phyloP scores from a whole-genome alignment of 345 rosid species.

The Camelina laxa region DNA sequence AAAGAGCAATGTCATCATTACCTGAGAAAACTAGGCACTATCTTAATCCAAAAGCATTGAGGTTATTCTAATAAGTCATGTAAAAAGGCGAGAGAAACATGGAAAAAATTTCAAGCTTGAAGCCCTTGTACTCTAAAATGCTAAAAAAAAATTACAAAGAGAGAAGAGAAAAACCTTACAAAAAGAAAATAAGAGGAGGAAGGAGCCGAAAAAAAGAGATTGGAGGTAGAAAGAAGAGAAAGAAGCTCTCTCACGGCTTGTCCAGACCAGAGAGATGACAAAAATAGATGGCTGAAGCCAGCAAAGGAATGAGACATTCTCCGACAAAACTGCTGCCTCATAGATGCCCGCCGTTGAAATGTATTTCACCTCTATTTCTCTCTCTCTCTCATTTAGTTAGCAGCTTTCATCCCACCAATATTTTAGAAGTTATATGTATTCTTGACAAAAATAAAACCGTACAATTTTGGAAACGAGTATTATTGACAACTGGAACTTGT shows the following conservation, averaged over 20 bases:
- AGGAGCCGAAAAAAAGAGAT: background rate
- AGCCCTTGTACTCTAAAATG: slow-evolving; percentile 15
- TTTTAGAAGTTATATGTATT: background rate
- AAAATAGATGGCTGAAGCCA: slow-evolving; percentile 26
- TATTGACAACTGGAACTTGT: background rate
- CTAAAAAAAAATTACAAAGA: background rate
- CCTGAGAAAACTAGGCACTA: background rate
- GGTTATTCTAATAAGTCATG: background rate
- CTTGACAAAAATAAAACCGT: no score
- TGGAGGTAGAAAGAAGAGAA: slow-evolving; percentile 34
- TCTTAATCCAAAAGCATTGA: slow-evolving; percentile 2
- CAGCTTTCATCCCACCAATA: background rate
- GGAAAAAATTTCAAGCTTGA: background rate
- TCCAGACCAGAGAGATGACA: slow-evolving; percentile 16
- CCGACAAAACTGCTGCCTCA: slow-evolving; percentile 33
- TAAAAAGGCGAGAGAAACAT: background rate
- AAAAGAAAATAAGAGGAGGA: background rate
- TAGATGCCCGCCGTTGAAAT: slow-evolving; percentile 30
- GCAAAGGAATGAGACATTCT: slow-evolving; percentile 29
- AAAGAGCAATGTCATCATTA: slow-evolving; percentile 20
- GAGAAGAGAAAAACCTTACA: slow-evolving; percentile 26
- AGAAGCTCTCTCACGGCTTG: slow-evolving; percentile 19
- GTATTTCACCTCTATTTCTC: background rate
- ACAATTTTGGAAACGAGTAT: background rate
- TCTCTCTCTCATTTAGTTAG: slow-evolving; percentile 28